Conservation (phyloP, 2,329 filamentous ascomycete species). For the Grosmannia huntii region DNA sequence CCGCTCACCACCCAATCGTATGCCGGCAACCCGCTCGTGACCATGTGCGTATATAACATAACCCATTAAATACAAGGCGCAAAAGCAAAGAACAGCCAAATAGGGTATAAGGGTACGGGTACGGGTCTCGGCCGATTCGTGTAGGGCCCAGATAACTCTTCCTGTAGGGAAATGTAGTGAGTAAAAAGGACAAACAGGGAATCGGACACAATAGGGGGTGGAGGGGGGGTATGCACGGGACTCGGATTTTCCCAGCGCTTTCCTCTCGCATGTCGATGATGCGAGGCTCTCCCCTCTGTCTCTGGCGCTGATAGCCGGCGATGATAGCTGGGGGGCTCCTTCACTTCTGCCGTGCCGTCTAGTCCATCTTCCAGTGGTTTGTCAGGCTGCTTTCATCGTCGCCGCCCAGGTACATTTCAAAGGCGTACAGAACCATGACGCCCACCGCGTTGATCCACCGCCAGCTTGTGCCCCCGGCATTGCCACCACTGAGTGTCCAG, state of each 20-base stretch:
- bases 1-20: not conserved
- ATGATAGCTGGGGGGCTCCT: not conserved
- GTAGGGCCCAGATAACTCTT: not conserved
- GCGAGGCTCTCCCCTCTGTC: not conserved
- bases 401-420: constrained; percentile 79
- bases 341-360: constrained; percentile 20
- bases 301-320: not conserved
- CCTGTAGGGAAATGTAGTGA: not conserved
- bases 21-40: constrained; percentile 1
- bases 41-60: constrained; percentile 3
- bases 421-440: constrained; percentile 79
- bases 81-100: constrained; percentile 1
- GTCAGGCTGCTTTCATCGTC: constrained; percentile 63
- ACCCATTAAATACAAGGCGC: constrained; percentile 1
- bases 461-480: constrained; percentile 75
- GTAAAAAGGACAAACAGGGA: not conserved
- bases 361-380: constrained; percentile 90
- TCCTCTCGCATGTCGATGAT: not conserved
- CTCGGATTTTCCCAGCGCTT: not conserved
- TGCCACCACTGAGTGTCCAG: constrained; percentile 78
- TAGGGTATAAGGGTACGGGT: constrained; percentile 3
- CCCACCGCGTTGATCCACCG: constrained; percentile 85
- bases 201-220: not conserved
- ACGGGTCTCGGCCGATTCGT: not conserved
- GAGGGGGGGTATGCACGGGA: not conserved